phyloP scores from a whole-genome alignment of 768 basidiomycete species.

The Lepiota venenata region DNA sequence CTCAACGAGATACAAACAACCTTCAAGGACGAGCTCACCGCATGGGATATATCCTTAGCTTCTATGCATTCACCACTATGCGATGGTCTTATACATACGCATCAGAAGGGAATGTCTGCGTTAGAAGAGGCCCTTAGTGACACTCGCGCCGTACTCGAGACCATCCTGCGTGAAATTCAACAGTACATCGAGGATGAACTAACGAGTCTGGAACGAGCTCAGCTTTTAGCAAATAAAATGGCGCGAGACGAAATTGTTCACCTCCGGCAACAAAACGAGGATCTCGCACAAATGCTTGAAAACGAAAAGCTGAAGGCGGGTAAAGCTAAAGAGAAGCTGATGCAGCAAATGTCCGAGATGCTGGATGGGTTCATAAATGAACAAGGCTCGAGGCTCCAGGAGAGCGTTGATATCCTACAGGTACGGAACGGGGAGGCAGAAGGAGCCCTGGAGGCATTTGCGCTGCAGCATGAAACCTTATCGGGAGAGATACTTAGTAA shows the following conservation, averaged over 20 bases:
- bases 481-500: conserved; percentile 42
- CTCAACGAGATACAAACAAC: conserved; percentile 45
- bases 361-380: conserved; percentile 67
- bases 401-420: conserved; percentile 50
- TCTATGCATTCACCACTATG: conserved; percentile 45
- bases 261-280: conserved; percentile 68
- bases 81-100: conserved; percentile 39
- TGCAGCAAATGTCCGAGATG: conserved; percentile 72
- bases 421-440: conserved; percentile 56
- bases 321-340: conserved; percentile 65
- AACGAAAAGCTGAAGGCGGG: conserved; percentile 65
- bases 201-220: conserved; percentile 46
- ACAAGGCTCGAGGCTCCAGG: conserved; percentile 62
- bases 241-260: conserved; percentile 50
- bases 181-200: conserved; percentile 55
- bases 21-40: conserved; percentile 46
- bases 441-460: conserved; percentile 43
- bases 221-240: conserved; percentile 42
- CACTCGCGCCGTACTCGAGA: conserved; percentile 58
- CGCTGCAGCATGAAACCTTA: conserved; percentile 43
- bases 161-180: conserved; percentile 53
- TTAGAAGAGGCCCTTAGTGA: conserved; percentile 57
- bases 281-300: conserved; percentile 57
- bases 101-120: conserved; percentile 43
- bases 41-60: conserved; percentile 55